These are phyloP conservation scores for Stemphylium vesicarium DNA, from an alignment of 2,329 filamentous ascomycete genomes.

Conservation along the genomic window DNA sequence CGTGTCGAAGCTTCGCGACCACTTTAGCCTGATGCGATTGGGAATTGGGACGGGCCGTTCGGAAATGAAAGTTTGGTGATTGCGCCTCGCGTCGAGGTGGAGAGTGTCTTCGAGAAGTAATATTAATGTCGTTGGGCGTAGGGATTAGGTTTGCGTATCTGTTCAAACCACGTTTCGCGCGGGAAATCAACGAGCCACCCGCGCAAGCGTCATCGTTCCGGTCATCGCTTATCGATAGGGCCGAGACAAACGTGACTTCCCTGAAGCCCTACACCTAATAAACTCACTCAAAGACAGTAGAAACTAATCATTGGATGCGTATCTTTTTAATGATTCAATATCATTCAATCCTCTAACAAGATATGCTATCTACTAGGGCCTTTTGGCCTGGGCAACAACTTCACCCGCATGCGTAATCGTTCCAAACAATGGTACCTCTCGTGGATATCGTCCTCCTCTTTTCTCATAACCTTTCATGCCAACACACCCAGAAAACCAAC, in stretches of 20 bases:
- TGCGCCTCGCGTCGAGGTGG: conserved; percentile 3
- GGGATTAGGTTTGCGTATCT: conserved; percentile 7
- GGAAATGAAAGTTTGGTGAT: not conserved
- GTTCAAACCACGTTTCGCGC: conserved; percentile 28
- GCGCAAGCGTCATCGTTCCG: conserved; percentile 18
- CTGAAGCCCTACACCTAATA: not conserved
- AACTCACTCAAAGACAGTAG: not conserved
- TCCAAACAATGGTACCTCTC: conserved; percentile 22
- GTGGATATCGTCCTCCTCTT: conserved; percentile 28
- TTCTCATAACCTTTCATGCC: conserved; percentile 14
- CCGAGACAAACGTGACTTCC: not conserved
- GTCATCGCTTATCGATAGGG: conserved; percentile 21
- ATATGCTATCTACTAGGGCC: conserved; percentile 28
- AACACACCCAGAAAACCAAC: conserved; percentile 21
- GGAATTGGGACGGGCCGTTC: not conserved
- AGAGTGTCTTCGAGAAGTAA: not conserved
- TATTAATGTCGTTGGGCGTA: not conserved
- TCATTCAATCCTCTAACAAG: conserved; percentile 15
- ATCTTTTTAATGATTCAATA: not conserved
- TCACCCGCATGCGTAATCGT: conserved; percentile 17
- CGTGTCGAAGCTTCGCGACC: conserved; percentile 5
- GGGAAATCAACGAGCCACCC: conserved; percentile 13
- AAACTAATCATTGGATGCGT: not conserved
- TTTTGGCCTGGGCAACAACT: conserved; percentile 5
- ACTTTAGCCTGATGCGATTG: not conserved